phyloP scores from a whole-genome alignment of 495 filamentous ascomycete genomes.

The Gamarada debralockiae region DNA sequence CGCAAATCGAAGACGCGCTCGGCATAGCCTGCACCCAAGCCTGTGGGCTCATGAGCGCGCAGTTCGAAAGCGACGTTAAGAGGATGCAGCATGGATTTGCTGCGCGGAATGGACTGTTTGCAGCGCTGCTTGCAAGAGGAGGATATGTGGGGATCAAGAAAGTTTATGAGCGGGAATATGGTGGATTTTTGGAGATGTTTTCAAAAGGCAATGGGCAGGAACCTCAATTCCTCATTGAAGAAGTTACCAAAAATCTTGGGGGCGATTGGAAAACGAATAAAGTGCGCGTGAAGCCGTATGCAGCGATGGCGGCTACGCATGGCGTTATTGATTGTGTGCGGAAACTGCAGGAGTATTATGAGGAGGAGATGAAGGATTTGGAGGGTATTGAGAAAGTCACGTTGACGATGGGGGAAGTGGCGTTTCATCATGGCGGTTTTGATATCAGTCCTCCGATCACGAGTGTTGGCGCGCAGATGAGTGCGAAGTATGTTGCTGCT shows the following conservation, averaged over 20 bases:
- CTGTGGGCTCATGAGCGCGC: conserved; percentile 40
- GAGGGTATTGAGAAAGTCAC: conserved; percentile 24
- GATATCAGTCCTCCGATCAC: conserved; percentile 32
- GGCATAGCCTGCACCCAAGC: conserved; percentile 42
- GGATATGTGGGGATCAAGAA: conserved; percentile 43
- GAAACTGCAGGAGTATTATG: conserved; percentile 25
- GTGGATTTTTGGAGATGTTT: conserved; percentile 39
- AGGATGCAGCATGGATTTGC: conserved; percentile 46
- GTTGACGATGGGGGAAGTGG: conserved; percentile 28
- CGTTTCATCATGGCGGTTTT: conserved; percentile 38
- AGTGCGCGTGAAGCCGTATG: conserved; percentile 38
- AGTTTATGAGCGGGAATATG: conserved; percentile 39
- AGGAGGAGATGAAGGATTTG: conserved; percentile 20
- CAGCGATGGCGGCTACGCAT: conserved; percentile 35
- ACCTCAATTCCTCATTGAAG: conserved; percentile 26
- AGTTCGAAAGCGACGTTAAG: conserved; percentile 40
- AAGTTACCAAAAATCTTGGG: conserved; percentile 34
- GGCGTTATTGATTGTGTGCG: conserved; percentile 30
- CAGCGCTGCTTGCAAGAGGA: conserved; percentile 31
- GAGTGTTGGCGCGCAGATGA: conserved; percentile 42
- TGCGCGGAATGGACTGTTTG: conserved; percentile 40
- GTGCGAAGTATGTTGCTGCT: conserved; percentile 36
- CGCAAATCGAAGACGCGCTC: conserved; percentile 31
- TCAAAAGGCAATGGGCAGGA: conserved; percentile 29
- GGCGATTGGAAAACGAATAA: conserved; percentile 33